Evolutionary conservation across 352 stramenopile species (phyloP).

Genomic region (Phytophthora fragariaefolia): DNA sequence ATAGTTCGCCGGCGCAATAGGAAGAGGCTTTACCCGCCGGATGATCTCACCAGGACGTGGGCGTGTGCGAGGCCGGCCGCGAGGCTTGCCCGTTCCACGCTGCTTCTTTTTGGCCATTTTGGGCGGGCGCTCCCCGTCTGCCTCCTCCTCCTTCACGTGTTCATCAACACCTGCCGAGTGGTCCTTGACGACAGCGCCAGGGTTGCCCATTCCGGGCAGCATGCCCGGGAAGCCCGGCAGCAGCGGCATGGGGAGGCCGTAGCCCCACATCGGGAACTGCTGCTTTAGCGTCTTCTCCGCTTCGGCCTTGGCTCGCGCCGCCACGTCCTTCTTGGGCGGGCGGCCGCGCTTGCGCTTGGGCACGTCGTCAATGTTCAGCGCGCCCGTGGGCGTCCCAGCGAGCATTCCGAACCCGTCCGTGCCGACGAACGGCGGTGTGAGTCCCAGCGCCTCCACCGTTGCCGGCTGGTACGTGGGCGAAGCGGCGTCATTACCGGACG

Average conservation of each 20-base stretch:
- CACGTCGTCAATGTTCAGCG: conserved; percentile 52
- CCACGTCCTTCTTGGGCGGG: conserved; percentile 72
- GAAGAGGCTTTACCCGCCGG: conserved; percentile 66
- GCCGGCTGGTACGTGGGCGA: conserved; percentile 34
- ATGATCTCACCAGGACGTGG: conserved; percentile 81
- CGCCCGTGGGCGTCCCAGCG: conserved; percentile 10
- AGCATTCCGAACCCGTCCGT: conserved; percentile 47
- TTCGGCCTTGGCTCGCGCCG: conserved; percentile 52
- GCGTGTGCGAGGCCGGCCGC: conserved; percentile 72
- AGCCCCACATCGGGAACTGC: conserved; percentile 71
- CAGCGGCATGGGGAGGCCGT: conserved; percentile 62
- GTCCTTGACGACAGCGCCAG: conserved; percentile 41
- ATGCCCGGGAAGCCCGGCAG: conserved; percentile 53
- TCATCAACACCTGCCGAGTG: conserved; percentile 35
- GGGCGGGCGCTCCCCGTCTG: conserved; percentile 25
- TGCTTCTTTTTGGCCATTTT: conserved; percentile 83
- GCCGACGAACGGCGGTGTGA: conserved; percentile 32
- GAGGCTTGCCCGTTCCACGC: conserved; percentile 72
- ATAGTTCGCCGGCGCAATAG: conserved; percentile 80
- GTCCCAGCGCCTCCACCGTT: conserved; percentile 32
- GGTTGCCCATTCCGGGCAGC: conserved; percentile 37
- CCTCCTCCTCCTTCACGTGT: conserved; percentile 38
- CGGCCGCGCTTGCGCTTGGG: conserved; percentile 76
- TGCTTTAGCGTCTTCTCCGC: conserved; percentile 68
- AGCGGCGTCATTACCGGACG: conserved; percentile 15